A percentile compares a stretch with the other conserved stretches of the same genome.
Conservation (phyloP, 495 filamentous ascomycete species). For the Aspergillus carlsbadensis region DNA sequence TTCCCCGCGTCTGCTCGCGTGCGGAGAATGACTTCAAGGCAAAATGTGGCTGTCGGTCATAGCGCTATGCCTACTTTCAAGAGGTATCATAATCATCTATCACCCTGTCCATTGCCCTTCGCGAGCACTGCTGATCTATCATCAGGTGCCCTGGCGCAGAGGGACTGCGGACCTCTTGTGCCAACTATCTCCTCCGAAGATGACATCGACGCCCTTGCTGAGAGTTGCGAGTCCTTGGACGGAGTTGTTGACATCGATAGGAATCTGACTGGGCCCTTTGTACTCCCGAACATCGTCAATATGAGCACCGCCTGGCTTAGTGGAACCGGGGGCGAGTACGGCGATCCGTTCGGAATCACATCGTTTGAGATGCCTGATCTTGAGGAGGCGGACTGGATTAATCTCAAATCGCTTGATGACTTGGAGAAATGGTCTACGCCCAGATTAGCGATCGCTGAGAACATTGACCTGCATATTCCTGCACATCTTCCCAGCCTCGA, state of each 20-base stretch:
- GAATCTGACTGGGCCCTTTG: neutral
- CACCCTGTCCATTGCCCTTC: neutral
- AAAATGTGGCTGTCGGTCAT: neutral
- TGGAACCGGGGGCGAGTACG: neutral
- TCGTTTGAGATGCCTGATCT: neutral
- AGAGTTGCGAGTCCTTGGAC: neutral
- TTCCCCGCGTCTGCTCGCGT: no score
- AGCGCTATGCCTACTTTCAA: neutral
- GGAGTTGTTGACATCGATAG: neutral
- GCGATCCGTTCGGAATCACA: neutral
- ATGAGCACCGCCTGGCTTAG: neutral
- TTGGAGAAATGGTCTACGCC: neutral
- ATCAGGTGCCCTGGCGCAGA: neutral
- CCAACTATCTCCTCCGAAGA: neutral
- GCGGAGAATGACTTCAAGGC: neutral
- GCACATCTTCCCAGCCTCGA: neutral
- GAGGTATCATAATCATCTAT: no score
- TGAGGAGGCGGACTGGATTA: neutral
- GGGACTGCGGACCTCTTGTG: neutral
- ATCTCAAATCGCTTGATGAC: neutral
- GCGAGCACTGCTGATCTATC: neutral
- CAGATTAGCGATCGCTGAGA: neutral
- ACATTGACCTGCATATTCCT: neutral
- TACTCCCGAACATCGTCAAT: neutral
- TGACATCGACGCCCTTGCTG: neutral